Percentiles rank a stretch among this genome's conserved stretches.
Conservation (phyloP, 257 asterid species). For the Avicennia marina region DNA sequence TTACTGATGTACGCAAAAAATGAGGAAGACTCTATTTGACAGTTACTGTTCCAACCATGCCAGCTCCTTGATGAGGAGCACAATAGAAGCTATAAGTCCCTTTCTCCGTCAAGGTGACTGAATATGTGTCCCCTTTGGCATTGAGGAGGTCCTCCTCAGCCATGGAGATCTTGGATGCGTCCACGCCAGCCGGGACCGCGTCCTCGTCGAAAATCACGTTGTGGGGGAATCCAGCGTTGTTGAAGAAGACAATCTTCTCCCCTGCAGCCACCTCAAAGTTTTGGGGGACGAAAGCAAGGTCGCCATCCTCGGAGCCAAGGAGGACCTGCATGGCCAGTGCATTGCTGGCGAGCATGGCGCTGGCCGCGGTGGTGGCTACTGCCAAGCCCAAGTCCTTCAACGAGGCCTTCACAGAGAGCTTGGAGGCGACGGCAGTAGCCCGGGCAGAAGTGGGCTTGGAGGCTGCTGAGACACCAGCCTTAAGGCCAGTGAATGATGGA, state of each 20-base stretch:
- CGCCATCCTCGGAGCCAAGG: slow-evolving; percentile 62
- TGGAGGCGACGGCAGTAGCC: slow-evolving; percentile 30
- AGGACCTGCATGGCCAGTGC: slow-evolving; percentile 57
- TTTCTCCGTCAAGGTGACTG: slow-evolving; percentile 66
- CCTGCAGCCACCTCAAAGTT: slow-evolving; percentile 54
- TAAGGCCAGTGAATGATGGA: slow-evolving; percentile 73
- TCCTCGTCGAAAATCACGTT: slow-evolving; percentile 86
- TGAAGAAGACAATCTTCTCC: slow-evolving; percentile 70
- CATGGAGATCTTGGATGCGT: slow-evolving; percentile 70
- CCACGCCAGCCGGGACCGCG: slow-evolving; percentile 72
- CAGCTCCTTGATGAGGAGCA: slow-evolving; percentile 78
- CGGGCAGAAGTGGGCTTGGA: slow-evolving; percentile 31
- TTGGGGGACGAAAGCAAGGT: slow-evolving; percentile 51
- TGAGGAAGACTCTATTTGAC: slow-evolving; percentile 55
- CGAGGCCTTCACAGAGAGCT: slow-evolving; percentile 48
- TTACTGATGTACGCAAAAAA: slow-evolving; percentile 9
- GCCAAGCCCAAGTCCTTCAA: slow-evolving; percentile 59
- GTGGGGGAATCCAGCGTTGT: slow-evolving; percentile 91
- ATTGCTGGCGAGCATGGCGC: slow-evolving; percentile 57
- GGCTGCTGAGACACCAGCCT: slow-evolving; percentile 29
- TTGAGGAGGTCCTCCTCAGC: slow-evolving; percentile 53
- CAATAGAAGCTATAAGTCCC: slow-evolving; percentile 89
- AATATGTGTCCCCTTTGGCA: slow-evolving; percentile 55
- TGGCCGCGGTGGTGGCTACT: slow-evolving; percentile 65
- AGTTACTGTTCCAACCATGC: slow-evolving; percentile 77